Base-by-base conservation (phyloP, 768 basidiomycete species). In the Russula lepida region DNA sequence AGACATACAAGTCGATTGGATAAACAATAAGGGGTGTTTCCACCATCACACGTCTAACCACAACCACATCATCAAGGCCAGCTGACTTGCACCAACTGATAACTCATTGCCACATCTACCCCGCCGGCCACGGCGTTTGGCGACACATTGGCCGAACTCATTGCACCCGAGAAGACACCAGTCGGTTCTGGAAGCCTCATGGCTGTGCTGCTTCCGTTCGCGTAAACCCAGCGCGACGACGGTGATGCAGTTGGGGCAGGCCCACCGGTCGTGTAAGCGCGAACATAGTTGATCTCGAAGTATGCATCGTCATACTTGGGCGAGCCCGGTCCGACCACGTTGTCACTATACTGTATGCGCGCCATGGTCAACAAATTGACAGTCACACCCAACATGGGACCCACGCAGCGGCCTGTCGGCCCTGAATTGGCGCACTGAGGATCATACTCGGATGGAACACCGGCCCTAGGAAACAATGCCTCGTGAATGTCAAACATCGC, bases 251-350 rank as follows among this genome's bases (percentile, higher is more conserved):
- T 64, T 0, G 64, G 65, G 8, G 60, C 50, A 5, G 70, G 66
- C 5, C 35, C 58, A 11, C 64, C 68, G 0, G 74, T 78, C 15
- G 77, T 74, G 69, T 85, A 88, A 12, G 83, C 81, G 19, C 84
- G 82, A 32, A 90, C 72, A 64, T 84, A 84, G 56, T 77, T 76
- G 67, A 89, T 76, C 70, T 88, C 85, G 66, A 88, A 90, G 71
- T 81, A 85, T 1, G 84, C 83, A 15, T 76, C 65, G 70, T 81
- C 81, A 70, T 77, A 84, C 55, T 77, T 77, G n/a, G 78, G 79
- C 57, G 77, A 76, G 15, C 81, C 81, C 8, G 78, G 71, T 13
- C 82, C 81, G 6, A 79, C 75, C 25, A 86, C 83, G 66, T 79
- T 79, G 68, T 81, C 78, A 23, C 77, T 73, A 69, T 84, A 83